Evolutionary conservation across 371 early-diverging fungal species (phyloP), one percentile per base, ranked within the genome.

Genomic region (Mortierella sp.): DNA sequence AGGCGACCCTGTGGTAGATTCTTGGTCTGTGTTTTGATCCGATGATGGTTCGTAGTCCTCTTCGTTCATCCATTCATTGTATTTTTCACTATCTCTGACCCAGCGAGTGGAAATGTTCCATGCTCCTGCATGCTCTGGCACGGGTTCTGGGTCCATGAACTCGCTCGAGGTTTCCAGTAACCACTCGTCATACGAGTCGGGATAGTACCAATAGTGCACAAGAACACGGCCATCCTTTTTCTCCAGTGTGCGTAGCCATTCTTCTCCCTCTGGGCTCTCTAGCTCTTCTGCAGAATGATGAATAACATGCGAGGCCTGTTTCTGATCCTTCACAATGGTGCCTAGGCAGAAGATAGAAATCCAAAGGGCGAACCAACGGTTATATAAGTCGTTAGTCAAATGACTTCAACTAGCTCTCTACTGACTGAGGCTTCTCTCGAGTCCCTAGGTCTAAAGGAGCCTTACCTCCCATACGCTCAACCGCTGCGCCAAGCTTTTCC

Each of bases 171-270:
- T 87, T 50, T 92, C 91, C 1, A 87, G 79, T 18, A 94, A 70
- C 95, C 95, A 95, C 43, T 85, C 88, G 64, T 95, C 95, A 72
- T 90, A 90, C 7, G 95, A 94, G 73, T 94, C 94, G 12, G 95
- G 95, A 62, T 91, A 90, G 75, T 93, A 93, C 92, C 93, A 92
- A 89, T 93, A 95, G 74, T 95, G 95, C 1, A 95, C 89, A 7
- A 93, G 82, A 15, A 90, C 93, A 55, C 84, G 85, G 25, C 85
- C 86, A 48, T 87, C 89, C 60, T 85, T 84, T 74, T 90, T 92
- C 62, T 91, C 92, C 52, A 95, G 74, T 46, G 93, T 91, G 21
- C 95, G 88, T 72, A 91, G 90, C 91, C 91, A 93, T 64, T 89
- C 91, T 63, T 89, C 89, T 59, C 91, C 91, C 9, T 68, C 80